A percentile compares a stretch with the other conserved stretches of the same genome.
Evolutionary conservation across 2,329 filamentous ascomycete species (phyloP).

Genomic region (Aspergillus oerlinghausenensis): DNA sequence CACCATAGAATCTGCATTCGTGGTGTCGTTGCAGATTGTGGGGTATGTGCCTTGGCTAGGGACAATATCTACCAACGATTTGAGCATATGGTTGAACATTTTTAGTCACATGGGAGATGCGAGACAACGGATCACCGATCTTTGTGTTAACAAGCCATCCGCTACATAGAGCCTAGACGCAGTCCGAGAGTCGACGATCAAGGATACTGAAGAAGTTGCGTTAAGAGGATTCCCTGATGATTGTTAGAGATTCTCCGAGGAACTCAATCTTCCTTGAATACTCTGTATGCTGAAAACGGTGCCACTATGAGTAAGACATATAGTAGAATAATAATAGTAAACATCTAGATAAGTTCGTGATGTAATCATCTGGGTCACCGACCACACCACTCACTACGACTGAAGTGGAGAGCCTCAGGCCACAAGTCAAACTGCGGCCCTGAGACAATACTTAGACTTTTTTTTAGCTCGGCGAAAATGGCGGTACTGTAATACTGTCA

Average conservation of each 20-base stretch:
- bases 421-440: neutral
- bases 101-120: neutral
- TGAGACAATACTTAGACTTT: neutral
- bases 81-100: neutral
- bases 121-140: neutral
- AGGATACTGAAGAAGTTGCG: too few species aligned
- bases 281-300: neutral
- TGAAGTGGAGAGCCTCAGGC: neutral
- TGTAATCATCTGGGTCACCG: neutral
- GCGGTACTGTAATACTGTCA: conserved; percentile 2
- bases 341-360: neutral
- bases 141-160: neutral
- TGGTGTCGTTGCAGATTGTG: neutral
- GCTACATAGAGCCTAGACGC: neutral
- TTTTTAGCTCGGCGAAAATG: conserved; percentile 4
- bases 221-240: too few species aligned
- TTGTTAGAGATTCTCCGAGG: too few species aligned
- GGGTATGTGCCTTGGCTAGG: neutral
- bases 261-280: neutral
- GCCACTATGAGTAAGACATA: too few species aligned
- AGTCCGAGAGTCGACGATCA: neutral
- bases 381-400: neutral
- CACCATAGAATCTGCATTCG: neutral
- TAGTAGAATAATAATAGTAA: neutral
- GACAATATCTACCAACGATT: neutral